Evolutionary conservation across 306 rosid species (phyloP), one percentile per base, ranked within the genome.

Genomic region (Betula pendula): DNA sequence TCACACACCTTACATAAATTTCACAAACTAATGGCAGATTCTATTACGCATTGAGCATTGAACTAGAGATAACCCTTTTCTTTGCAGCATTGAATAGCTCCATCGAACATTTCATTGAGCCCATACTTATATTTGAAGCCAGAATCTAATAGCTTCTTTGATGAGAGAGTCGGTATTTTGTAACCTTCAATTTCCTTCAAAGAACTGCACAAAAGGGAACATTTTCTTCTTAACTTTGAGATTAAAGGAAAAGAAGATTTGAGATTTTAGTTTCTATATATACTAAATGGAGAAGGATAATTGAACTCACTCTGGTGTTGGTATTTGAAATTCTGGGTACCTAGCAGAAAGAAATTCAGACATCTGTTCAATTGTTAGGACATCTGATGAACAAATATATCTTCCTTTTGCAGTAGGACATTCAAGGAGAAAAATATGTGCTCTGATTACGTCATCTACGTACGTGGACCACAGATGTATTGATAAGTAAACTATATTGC

Each of bases 381-480:
- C n/a, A 60, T 73, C 71, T 17, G 86, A 76, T 31, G 92, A 87
- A 27, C 97, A 92, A 83, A 72, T 86, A 44, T 85, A 92, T 73
- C 93, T 83, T 27, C 94, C 96, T 19, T 75, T 84, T 3, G 85
- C 87, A 75, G 77, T 76, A 31, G 90, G 79, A 63, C 85, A 76
- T 77, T 90, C 91, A 42, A 90, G 83, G 19, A 87, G 82, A 72
- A 81, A 87, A 19, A 90, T 84, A 22, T 90, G 91, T 60, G 92
- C 86, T 50, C 93, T 81, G 1, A 84, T 89, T 33, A 87, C 80
- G 55, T 92, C 97, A 59, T 89, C 93, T 19, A 86, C 90, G 79
- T 19, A 86, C 90, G 79, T 92, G 90, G 35, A 84, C 96, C 85
- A 89, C 33, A 77, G 78, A 74, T 0, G 43, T 10, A 49, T 73